Percentiles rank a stretch among this genome's conserved stretches.
phyloP scores from a whole-genome alignment of 768 basidiomycete genomes.

The Mycena latifolia region DNA sequence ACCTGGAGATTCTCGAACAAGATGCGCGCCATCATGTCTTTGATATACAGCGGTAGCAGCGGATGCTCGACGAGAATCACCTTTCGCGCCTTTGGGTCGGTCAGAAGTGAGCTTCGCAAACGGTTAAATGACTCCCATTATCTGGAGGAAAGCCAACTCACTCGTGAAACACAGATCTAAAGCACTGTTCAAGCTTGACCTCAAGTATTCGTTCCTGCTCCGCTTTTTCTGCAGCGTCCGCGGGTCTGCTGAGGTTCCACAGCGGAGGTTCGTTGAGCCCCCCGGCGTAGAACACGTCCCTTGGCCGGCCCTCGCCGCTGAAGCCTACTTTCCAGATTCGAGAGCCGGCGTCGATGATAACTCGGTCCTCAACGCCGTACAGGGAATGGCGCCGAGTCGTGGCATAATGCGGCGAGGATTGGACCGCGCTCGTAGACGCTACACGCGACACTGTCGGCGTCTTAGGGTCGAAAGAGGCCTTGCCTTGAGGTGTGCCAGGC shows the following conservation, averaged over 20 bases:
- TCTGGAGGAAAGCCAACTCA: constrained; percentile 53
- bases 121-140: constrained; percentile 36
- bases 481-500: constrained; percentile 56
- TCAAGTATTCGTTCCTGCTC: constrained; percentile 84
- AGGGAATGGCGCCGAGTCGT: constrained; percentile 92
- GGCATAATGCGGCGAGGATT: constrained; percentile 85
- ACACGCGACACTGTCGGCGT: constrained; percentile 73
- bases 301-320: constrained; percentile 92
- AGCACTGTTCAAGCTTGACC: constrained; percentile 72
- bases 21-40: constrained; percentile 87
- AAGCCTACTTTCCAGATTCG: constrained; percentile 98
- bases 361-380: constrained; percentile 96
- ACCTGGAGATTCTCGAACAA: constrained; percentile 94
- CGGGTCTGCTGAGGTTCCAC: constrained; percentile 72
- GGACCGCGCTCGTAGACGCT: constrained; percentile 59
- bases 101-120: constrained; percentile 81
- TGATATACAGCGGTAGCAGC: constrained; percentile 85
- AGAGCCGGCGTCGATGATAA: constrained; percentile 95
- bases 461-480: constrained; percentile 52
- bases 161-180: constrained; percentile 89
- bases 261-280: constrained; percentile 56
- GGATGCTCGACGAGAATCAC: constrained; percentile 95
- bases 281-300: constrained; percentile 85
- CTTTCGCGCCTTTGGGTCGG: constrained; percentile 95
- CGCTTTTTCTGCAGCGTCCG: constrained; percentile 65